Base-by-base conservation (phyloP, 345 rosid genomes). In the Psidium guajava region DNA sequence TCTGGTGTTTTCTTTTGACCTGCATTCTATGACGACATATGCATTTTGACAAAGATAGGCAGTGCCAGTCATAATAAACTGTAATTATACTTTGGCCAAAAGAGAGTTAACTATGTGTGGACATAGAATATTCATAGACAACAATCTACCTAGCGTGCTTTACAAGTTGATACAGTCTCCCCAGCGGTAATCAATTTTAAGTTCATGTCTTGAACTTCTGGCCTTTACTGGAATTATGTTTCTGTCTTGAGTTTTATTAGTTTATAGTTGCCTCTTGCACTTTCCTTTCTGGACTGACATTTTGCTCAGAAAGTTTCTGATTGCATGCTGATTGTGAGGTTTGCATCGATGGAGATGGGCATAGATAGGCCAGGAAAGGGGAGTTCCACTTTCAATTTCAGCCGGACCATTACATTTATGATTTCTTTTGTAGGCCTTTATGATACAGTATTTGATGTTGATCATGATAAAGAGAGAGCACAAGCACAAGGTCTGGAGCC, bases 391-490 rank as follows among this genome's bases (percentile, higher is more conserved):
- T 69, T 69, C 47, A 32, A 69, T 69, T 69, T 69, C 25, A 36
- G 13, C 47, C 20, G 80, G 77, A 69, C 47, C 47, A 36, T 69
- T 69, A 69, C 80, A 20, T 36, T 36, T 69, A 69, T 69, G 86
- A 11, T 88, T 54, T 51, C 18, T 56, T 24, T 82, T 86, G 49
- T 84, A 97, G 98, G 98, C 83, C 98, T 97, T 57, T 93, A 88
- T 21, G 99, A 97, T 87, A 95, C 98, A 0, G 99, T 97, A 53
- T 95, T 95, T 88, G 99, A 97, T 82, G 97, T 97, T 13, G 99
- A 95, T 87, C 91, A 95, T 47, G 98, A 95, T 85, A 92, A 95
- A 91, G 97, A 91, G 59, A 93, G 98, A 88, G 98, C 99, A 42
- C 81, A 91, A 89, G 94, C 93, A 61, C 94, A 92, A 88, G 96